Percentiles rank a stretch among this genome's conserved stretches.
phyloP scores from a whole-genome alignment of 2,329 filamentous ascomycete species.

The Xylariaceae sp. region DNA sequence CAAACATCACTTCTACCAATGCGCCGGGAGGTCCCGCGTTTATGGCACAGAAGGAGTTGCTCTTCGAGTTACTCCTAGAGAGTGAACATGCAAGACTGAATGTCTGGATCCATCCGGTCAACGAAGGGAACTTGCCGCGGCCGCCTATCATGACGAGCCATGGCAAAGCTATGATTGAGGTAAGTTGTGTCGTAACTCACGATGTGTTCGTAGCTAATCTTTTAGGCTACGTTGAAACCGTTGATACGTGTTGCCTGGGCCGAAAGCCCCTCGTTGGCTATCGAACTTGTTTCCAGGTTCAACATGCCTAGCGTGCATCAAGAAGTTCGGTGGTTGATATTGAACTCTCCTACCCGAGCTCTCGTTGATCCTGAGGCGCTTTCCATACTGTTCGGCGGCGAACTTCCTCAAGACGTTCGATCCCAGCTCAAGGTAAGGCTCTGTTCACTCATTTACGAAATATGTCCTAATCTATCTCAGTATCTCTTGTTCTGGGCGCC shows the following conservation, averaged over 20 bases:
- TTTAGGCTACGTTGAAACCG: conserved; percentile 50
- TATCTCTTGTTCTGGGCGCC: conserved; percentile 91
- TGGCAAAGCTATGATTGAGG: conserved; percentile 39
- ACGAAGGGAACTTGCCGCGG: conserved; percentile 45
- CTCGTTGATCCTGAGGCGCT: conserved; percentile 77
- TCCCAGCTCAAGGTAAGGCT: conserved; percentile 71
- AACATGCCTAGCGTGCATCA: conserved; percentile 64
- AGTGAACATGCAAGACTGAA: conserved; percentile 77
- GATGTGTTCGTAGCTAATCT: conserved; percentile 7
- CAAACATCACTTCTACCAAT: conserved; percentile 49
- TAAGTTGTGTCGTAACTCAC: conserved; percentile 25
- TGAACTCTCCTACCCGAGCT: conserved; percentile 80
- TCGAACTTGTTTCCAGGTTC: conserved; percentile 77
- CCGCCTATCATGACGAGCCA: conserved; percentile 37
- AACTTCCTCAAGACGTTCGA: conserved; percentile 71
- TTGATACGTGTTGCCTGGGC: conserved; percentile 80
- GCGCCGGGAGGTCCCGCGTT: conserved; percentile 54
- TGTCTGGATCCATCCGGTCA: conserved; percentile 85
- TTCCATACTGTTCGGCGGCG: conserved; percentile 71
- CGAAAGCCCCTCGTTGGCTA: conserved; percentile 78
- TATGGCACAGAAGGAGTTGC: conserved; percentile 71
- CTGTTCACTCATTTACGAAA: neutral
- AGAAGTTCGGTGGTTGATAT: conserved; percentile 72
- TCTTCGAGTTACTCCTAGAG: conserved; percentile 74
- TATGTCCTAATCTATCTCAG: conserved; percentile 39